Evolutionary conservation across 2,329 filamentous ascomycete genomes (phyloP).

Genomic region (Delphinella strobiligena): DNA sequence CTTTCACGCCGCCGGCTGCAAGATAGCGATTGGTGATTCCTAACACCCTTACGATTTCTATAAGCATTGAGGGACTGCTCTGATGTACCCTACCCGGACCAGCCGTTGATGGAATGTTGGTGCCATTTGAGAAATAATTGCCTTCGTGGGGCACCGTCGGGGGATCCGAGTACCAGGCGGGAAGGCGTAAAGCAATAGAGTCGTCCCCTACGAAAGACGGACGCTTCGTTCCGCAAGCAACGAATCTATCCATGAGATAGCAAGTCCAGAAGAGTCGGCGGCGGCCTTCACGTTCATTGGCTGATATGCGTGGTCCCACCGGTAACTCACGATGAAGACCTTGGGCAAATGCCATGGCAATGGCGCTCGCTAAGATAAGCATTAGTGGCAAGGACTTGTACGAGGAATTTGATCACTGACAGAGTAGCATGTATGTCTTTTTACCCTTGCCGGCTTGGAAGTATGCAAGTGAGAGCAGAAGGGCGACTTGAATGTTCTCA

Average conservation of each 20-base stretch:
- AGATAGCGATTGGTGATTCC: constrained; percentile 76
- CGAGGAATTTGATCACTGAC: constrained; percentile 32
- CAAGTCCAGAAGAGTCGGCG: constrained; percentile 81
- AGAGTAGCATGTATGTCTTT: constrained; percentile 76
- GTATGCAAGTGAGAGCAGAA: constrained; percentile 64
- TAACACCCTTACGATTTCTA: constrained; percentile 72
- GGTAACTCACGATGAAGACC: constrained; percentile 70
- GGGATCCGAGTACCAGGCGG: constrained; percentile 57
- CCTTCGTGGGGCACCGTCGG: constrained; percentile 56
- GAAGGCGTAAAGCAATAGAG: constrained; percentile 61
- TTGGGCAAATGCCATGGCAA: constrained; percentile 73
- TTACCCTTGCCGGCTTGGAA: constrained; percentile 69
- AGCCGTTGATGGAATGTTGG: constrained; percentile 45
- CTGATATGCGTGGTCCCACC: constrained; percentile 46
- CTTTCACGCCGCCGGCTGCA: constrained; percentile 74
- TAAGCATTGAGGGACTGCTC: constrained; percentile 67
- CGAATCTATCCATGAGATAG: constrained; percentile 76
- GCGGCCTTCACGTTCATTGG: constrained; percentile 62
- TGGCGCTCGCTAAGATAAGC: constrained; percentile 49
- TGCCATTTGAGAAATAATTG: constrained; percentile 67
- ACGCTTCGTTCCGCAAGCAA: constrained; percentile 67
- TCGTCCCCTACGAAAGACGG: constrained; percentile 71
- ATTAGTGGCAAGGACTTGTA: constrained; percentile 16
- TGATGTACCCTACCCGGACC: constrained; percentile 54
- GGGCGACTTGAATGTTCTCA: constrained; percentile 61